phyloP scores from a whole-genome alignment of 2,329 filamentous ascomycete genomes.

The Periconia digitata region DNA sequence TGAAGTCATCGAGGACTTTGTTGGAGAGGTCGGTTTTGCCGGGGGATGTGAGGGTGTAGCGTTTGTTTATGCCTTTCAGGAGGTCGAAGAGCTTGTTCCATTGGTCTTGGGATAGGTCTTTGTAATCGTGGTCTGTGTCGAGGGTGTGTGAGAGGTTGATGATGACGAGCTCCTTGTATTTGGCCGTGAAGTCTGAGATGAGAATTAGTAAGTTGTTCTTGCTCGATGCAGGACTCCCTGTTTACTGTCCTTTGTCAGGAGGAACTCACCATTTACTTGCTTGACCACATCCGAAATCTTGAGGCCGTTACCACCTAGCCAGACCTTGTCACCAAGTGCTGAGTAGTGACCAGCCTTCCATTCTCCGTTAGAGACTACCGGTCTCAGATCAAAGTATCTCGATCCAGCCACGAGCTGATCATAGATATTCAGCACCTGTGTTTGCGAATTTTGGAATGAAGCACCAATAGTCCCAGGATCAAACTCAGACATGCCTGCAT shows the following conservation, averaged over 20 bases:
- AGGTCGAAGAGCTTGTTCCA: slow-evolving; percentile 49
- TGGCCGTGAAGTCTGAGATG: slow-evolving; percentile 44
- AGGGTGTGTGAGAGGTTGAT: slow-evolving; percentile 51
- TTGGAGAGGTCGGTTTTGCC: slow-evolving; percentile 33
- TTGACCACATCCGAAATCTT: slow-evolving; percentile 47
- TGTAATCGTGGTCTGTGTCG: slow-evolving; percentile 44
- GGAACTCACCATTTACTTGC: slow-evolving; percentile 42
- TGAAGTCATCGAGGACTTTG: slow-evolving; percentile 40
- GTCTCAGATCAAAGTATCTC: slow-evolving; percentile 53
- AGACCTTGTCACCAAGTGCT: slow-evolving; percentile 25
- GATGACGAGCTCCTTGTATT: slow-evolving; percentile 51
- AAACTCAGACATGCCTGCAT: slow-evolving; percentile 53
- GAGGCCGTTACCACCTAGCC: slow-evolving; percentile 49
- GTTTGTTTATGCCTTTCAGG: slow-evolving; percentile 47
- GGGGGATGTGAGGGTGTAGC: slow-evolving; percentile 29
- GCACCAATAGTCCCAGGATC: slow-evolving; percentile 44
- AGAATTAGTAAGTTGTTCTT: background rate
- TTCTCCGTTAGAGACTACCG: slow-evolving; percentile 43
- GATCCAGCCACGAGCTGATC: slow-evolving; percentile 51
- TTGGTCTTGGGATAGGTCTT: slow-evolving; percentile 42
- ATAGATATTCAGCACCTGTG: slow-evolving; percentile 50
- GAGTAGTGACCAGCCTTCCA: slow-evolving; percentile 50
- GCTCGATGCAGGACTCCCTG: background rate
- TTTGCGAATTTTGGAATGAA: slow-evolving; percentile 47
- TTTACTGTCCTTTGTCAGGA: background rate